Evolutionary conservation across 2,329 filamentous ascomycete genomes (phyloP).

Genomic region (Xylogone sp.): DNA sequence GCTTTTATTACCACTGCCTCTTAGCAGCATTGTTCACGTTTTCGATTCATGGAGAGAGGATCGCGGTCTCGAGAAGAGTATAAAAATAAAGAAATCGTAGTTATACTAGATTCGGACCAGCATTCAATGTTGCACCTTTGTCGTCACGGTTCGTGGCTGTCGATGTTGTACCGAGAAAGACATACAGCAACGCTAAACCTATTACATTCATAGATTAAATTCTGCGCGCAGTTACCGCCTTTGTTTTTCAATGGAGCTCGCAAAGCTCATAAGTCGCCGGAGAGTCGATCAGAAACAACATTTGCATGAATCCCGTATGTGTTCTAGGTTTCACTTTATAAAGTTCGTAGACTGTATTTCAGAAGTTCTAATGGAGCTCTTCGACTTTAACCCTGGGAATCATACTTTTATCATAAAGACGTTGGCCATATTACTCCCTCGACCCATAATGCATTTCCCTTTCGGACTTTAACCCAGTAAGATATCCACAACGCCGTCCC

Average conservation of each 20-base stretch:
- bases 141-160: not conserved
- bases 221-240: not conserved
- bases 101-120: not conserved
- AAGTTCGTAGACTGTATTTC: too few species aligned
- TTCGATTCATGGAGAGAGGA: constrained; percentile 22
- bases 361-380: too few species aligned
- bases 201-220: not conserved
- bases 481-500: not conserved
- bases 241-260: too few species aligned
- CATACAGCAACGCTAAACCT: not conserved
- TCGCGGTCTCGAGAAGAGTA: constrained; percentile 16
- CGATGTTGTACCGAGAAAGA: not conserved
- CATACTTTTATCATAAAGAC: too few species aligned
- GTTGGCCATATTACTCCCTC: too few species aligned
- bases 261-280: too few species aligned
- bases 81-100: not conserved
- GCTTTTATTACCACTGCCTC: constrained; percentile 22
- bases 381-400: too few species aligned
- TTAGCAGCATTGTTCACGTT: constrained; percentile 24
- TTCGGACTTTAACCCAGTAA: not conserved
- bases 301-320: too few species aligned
- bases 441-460: too few species aligned
- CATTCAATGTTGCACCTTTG: not conserved
- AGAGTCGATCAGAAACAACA: too few species aligned
- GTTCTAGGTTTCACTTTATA: too few species aligned